Conservation (phyloP, 2,329 filamentous ascomycete genomes). For the Cercospora sojina region DNA sequence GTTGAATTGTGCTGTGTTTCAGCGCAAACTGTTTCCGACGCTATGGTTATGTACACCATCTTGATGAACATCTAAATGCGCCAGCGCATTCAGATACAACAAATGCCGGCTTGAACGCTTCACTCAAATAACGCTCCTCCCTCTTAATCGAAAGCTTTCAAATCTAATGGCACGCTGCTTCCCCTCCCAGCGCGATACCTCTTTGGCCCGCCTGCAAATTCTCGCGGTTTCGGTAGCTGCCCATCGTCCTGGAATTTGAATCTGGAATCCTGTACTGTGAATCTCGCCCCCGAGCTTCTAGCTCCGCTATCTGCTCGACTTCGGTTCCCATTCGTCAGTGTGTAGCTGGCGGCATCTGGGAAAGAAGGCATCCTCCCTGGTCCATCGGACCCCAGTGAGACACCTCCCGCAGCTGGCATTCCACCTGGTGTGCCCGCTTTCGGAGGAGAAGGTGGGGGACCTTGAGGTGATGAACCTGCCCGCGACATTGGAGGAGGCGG, state of each 20-base stretch:
- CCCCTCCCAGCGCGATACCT: conserved; percentile 87
- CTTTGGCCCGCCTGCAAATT: conserved; percentile 71
- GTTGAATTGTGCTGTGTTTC: not conserved
- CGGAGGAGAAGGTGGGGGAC: conserved; percentile 35
- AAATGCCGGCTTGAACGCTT: conserved; percentile 19
- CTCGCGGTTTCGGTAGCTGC: conserved; percentile 78
- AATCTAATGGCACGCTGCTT: conserved; percentile 88
- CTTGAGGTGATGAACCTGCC: conserved; percentile 26
- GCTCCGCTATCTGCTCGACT: conserved; percentile 27
- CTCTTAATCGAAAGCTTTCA: conserved; percentile 57
- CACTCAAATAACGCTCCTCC: not conserved
- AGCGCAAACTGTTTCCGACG: conserved; percentile 1
- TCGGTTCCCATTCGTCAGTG: conserved; percentile 42
- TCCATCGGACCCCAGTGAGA: conserved; percentile 20
- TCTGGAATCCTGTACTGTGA: conserved; percentile 58
- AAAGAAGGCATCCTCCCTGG: conserved; percentile 20
- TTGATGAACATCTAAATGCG: not conserved
- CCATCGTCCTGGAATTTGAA: conserved; percentile 86
- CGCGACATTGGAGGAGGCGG: conserved; percentile 43
- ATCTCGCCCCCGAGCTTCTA: conserved; percentile 27
- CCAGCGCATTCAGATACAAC: not conserved
- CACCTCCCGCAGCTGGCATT: conserved; percentile 34
- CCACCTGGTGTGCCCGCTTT: conserved; percentile 32
- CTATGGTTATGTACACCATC: not conserved
- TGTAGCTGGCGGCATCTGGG: conserved; percentile 35